A percentile compares a stretch with the other conserved stretches of the same genome.
These are phyloP conservation scores for Amaranthus palmeri DNA, from an alignment of 148 eudicot genomes.

Conservation along the genomic window DNA sequence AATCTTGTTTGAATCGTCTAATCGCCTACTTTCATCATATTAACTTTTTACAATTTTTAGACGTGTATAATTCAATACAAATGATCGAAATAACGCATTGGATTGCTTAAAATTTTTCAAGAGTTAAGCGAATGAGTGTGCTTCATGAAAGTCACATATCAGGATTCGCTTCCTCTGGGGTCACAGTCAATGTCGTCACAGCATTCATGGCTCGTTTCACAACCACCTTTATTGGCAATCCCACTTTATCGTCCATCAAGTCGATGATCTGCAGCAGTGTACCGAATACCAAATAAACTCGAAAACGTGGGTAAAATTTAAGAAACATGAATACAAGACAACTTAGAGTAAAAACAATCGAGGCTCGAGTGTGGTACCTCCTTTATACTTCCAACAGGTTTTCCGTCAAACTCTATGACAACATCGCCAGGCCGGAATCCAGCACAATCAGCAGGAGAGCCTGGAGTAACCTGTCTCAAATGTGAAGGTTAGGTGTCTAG, in stretches of 20 bases:
- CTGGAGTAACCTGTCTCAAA: slow-evolving; percentile 68
- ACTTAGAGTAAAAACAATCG: background rate
- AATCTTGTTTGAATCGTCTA: no score
- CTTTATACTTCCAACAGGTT: slow-evolving; percentile 59
- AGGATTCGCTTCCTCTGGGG: slow-evolving; percentile 91
- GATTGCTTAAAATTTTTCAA: no score
- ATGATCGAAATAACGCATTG: no score
- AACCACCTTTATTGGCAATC: slow-evolving; percentile 61
- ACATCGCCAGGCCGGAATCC: slow-evolving; percentile 86
- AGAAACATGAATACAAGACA: background rate
- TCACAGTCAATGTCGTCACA: slow-evolving; percentile 49
- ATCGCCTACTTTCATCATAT: no score
- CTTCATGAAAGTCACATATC: slow-evolving; percentile 39
- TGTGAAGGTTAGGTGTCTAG: background rate
- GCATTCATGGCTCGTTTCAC: slow-evolving; percentile 65
- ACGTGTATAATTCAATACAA: no score
- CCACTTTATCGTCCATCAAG: slow-evolving; percentile 77
- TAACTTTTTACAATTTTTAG: no score
- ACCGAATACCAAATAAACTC: background rate
- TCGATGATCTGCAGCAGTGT: slow-evolving; percentile 49
- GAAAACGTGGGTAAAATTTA: no score
- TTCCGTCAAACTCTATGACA: slow-evolving; percentile 62
- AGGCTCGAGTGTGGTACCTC: slow-evolving; percentile 45
- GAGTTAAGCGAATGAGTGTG: background rate
- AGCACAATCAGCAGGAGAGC: slow-evolving; percentile 86